Percentiles rank a stretch among this genome's conserved stretches.
Evolutionary conservation across 1,139 yeast genomes (phyloP).

Genomic region (Blastobotrys niveus): DNA sequence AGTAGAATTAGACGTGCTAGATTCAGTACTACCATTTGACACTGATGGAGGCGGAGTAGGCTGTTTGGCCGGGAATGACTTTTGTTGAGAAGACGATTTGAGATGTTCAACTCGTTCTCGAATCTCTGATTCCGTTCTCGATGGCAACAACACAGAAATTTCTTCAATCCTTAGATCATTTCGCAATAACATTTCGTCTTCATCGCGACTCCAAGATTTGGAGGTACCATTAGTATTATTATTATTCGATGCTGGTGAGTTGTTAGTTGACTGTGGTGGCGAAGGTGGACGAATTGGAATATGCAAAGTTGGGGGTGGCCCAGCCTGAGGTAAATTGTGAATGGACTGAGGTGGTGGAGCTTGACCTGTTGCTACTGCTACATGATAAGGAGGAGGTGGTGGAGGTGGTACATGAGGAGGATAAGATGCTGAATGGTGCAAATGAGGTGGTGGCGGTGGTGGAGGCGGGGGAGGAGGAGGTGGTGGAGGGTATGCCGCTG

Average conservation of each 20-base stretch:
- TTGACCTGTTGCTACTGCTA: slow-evolving; percentile 10
- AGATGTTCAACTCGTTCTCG: slow-evolving; percentile 49
- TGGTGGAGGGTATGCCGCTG: slow-evolving; percentile 9
- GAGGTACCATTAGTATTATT: neutral
- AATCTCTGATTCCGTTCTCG: slow-evolving; percentile 69
- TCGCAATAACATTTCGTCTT: slow-evolving; percentile 62
- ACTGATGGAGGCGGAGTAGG: slow-evolving; percentile 13
- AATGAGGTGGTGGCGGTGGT: slow-evolving; percentile 6
- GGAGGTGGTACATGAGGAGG: neutral
- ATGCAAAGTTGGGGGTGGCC: slow-evolving; percentile 11
- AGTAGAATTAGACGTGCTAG: neutral
- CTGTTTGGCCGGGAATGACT: slow-evolving; percentile 5
- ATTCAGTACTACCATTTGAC: neutral
- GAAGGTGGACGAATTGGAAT: slow-evolving; percentile 6
- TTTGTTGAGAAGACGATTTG: slow-evolving; percentile 49
- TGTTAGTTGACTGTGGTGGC: slow-evolving; percentile 4
- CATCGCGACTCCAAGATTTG: slow-evolving; percentile 49
- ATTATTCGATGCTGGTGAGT: neutral
- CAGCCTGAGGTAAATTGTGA: slow-evolving; percentile 10
- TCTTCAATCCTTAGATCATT: slow-evolving; percentile 68
- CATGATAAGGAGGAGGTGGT: slow-evolving; percentile 3
- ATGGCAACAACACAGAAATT: slow-evolving; percentile 64
- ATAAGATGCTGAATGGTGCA: neutral
- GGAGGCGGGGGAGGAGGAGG: slow-evolving; percentile 8
- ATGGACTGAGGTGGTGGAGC: slow-evolving; percentile 7